These are phyloP conservation scores for Oryza longistaminata DNA, from an alignment of 176 grass and related monocot genomes.

Conservation along the genomic window DNA sequence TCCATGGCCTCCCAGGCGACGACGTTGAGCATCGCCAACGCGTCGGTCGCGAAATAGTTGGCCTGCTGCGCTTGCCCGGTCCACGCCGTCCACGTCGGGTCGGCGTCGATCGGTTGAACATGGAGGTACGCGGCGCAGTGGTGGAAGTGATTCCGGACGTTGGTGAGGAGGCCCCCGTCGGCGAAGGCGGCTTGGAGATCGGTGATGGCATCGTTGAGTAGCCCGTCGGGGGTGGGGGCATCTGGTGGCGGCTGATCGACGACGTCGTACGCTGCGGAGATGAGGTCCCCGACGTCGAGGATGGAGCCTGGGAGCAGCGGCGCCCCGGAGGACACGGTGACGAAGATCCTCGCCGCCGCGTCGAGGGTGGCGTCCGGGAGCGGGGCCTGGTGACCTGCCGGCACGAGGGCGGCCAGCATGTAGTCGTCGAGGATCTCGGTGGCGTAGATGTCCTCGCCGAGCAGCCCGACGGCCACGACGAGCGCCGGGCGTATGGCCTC, in stretches of 20 bases:
- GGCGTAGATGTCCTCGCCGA: neutral
- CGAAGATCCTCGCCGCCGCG: neutral
- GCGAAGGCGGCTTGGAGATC: too few species aligned
- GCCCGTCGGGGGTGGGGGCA: neutral
- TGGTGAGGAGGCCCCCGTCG: neutral
- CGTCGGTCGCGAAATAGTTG: too few species aligned
- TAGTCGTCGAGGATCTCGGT: neutral
- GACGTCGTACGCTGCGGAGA: neutral
- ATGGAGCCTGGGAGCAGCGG: neutral
- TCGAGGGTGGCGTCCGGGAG: neutral
- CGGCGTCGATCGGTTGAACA: neutral
- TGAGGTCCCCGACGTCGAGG: neutral
- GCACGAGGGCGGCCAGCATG: neutral
- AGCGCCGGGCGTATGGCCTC: too few species aligned
- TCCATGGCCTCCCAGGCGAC: neutral
- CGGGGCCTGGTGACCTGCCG: too few species aligned
- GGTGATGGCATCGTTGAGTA: too few species aligned
- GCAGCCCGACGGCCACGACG: too few species aligned
- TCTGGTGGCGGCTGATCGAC: neutral
- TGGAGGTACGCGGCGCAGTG: neutral
- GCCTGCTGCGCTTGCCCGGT: too few species aligned
- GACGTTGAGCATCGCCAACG: neutral
- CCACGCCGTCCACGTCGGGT: neutral
- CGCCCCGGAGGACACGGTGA: neutral
- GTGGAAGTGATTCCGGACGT: neutral